Evolutionary conservation across 208 protist species (phyloP).

Genomic region (Lotmaria passim): DNA sequence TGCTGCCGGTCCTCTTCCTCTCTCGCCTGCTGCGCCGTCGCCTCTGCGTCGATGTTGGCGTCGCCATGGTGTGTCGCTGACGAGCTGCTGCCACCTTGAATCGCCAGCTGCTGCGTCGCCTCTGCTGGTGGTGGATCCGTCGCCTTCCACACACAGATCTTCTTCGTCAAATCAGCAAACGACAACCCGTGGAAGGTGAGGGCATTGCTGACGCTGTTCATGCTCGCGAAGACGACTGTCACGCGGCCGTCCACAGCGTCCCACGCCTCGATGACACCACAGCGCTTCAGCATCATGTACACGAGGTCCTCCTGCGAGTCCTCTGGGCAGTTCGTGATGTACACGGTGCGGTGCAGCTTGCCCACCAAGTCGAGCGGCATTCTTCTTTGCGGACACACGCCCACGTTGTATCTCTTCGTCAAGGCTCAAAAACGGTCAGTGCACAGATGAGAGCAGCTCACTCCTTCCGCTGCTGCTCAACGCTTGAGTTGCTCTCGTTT

Average conservation of each 20-base stretch:
- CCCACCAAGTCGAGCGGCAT: constrained; percentile 88
- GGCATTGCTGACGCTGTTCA: constrained; percentile 89
- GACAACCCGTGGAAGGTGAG: constrained; percentile 76
- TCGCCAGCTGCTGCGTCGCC: constrained; percentile 66
- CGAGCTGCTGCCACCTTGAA: constrained; percentile 24
- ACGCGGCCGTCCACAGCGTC: constrained; percentile 64
- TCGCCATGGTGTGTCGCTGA: no score
- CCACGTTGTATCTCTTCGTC: not conserved
- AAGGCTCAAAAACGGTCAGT: no score
- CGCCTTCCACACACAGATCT: constrained; percentile 79
- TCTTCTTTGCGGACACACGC: no score
- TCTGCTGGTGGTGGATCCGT: constrained; percentile 65
- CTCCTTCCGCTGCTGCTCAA: no score
- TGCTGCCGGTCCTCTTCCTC: constrained; percentile 24
- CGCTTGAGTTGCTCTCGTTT: no score
- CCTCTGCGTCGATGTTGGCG: not conserved
- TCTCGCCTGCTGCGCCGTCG: constrained; percentile 5
- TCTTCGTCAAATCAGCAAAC: constrained; percentile 68
- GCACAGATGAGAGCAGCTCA: no score
- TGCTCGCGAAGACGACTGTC: constrained; percentile 71
- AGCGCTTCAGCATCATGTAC: constrained; percentile 66
- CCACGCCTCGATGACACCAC: constrained; percentile 83
- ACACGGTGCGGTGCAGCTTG: constrained; percentile 87
- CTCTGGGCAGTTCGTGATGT: constrained; percentile 64
- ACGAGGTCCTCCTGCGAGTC: constrained; percentile 76